These are phyloP conservation scores for Tuber umbilicatum DNA, from an alignment of 495 filamentous ascomycete species.

Conservation along the genomic window DNA sequence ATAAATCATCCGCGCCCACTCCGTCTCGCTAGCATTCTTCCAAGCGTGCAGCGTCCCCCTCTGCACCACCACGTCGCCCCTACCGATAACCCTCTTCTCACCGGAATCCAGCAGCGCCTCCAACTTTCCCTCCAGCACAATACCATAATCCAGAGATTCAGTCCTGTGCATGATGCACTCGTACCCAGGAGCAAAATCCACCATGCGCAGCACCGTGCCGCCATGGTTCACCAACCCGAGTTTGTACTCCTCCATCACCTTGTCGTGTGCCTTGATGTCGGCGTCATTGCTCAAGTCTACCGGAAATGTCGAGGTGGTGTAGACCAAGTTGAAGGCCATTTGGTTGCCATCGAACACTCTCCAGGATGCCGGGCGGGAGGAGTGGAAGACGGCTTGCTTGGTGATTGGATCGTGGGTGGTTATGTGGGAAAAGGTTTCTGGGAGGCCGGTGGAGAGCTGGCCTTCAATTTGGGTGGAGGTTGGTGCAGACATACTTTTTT, in stretches of 20 bases:
- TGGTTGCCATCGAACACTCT: not conserved
- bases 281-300: not conserved
- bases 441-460: not conserved
- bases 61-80: conserved; percentile 61
- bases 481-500: not conserved
- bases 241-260: conserved; percentile 5
- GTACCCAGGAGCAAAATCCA: conserved; percentile 55
- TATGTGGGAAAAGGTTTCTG: not conserved
- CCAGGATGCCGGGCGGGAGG: not conserved
- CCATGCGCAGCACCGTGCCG: conserved; percentile 55
- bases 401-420: not conserved
- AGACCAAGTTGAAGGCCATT: conserved; percentile 1
- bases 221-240: conserved; percentile 44
- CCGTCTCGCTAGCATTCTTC: conserved; percentile 52
- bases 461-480: not conserved
- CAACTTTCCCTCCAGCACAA: conserved; percentile 68
- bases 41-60: conserved; percentile 63
- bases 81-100: conserved; percentile 50
- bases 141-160: conserved; percentile 65
- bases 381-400: conserved; percentile 1
- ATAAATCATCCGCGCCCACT: conserved; percentile 57
- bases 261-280: not conserved
- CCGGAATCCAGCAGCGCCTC: conserved; percentile 59
- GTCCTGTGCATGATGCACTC: conserved; percentile 63
- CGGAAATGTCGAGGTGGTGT: not conserved